A percentile compares a stretch with the other conserved stretches of the same genome.
These are phyloP conservation scores for Cladosporium oxysporum DNA, from an alignment of 2,329 filamentous ascomycete species.

Conservation along the genomic window DNA sequence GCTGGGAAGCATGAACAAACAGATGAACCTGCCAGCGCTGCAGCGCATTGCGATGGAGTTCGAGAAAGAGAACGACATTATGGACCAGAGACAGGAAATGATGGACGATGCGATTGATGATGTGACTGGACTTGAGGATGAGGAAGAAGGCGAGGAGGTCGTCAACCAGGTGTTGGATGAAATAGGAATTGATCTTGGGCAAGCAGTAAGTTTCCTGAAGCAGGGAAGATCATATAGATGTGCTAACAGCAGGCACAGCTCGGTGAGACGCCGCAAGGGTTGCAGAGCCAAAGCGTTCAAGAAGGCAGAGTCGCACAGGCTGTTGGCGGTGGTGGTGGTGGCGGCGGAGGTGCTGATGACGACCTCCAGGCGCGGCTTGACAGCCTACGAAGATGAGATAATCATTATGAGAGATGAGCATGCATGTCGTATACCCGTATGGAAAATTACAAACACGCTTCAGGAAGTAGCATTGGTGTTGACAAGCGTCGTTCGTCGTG, in stretches of 20 bases:
- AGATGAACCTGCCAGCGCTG: conserved; percentile 93
- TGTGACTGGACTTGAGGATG: conserved; percentile 84
- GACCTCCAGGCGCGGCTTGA: conserved; percentile 92
- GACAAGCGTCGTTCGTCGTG: too few species aligned
- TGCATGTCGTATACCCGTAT: conserved; percentile 17
- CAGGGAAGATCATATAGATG: too few species aligned
- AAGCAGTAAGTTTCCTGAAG: conserved; percentile 65
- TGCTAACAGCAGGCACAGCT: conserved; percentile 58
- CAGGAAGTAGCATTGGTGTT: neutral
- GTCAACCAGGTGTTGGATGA: conserved; percentile 96
- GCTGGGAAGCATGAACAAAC: conserved; percentile 93
- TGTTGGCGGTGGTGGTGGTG: conserved; percentile 65
- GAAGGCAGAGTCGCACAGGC: conserved; percentile 85
- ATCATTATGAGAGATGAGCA: conserved; percentile 15
- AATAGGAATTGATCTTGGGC: conserved; percentile 90
- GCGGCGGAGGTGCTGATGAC: conserved; percentile 64
- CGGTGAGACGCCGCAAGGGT: conserved; percentile 82
- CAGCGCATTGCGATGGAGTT: conserved; percentile 99
- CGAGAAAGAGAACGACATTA: conserved; percentile 97
- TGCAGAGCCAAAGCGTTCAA: conserved; percentile 71
- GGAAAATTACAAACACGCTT: neutral
- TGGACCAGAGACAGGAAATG: conserved; percentile 99
- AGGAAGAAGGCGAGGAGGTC: conserved; percentile 95
- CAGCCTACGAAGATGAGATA: conserved; percentile 58
- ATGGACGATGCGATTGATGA: conserved; percentile 99